Percentiles rank a stretch among this genome's conserved stretches.
These are phyloP conservation scores for Nasturtium officinale DNA, from an alignment of 345 rosid genomes.

Conservation along the genomic window DNA sequence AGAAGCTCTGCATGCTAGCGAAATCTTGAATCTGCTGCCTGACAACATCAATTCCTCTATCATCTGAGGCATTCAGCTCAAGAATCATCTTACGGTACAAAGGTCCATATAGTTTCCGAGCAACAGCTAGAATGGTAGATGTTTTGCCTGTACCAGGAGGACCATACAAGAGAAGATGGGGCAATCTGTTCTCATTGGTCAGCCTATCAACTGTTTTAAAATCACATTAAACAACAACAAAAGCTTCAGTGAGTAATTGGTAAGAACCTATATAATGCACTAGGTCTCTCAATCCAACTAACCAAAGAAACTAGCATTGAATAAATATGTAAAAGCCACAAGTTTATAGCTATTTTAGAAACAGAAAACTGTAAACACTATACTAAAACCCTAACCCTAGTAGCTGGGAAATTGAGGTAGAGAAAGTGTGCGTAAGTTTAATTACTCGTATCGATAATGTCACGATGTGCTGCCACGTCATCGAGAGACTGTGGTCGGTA, in stretches of 20 bases:
- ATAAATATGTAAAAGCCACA: neutral
- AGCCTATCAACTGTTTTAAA: conserved; percentile 75
- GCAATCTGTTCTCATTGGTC: conserved; percentile 90
- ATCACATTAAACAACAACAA: conserved; percentile 18
- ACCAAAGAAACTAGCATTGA: neutral
- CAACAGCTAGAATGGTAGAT: conserved; percentile 96
- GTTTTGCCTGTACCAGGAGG: conserved; percentile 99
- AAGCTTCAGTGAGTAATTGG: neutral
- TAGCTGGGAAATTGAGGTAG: neutral
- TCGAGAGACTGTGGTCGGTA: conserved; percentile 93
- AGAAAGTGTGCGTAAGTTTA: neutral
- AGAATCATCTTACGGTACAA: conserved; percentile 90
- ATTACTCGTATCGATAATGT: conserved; percentile 93
- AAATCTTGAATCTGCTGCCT: conserved; percentile 95
- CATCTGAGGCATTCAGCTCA: conserved; percentile 96
- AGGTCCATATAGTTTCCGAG: conserved; percentile 88
- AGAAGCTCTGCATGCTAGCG: conserved; percentile 97
- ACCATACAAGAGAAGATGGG: conserved; percentile 89
- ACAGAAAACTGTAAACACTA: neutral
- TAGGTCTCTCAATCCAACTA: conserved; percentile 12
- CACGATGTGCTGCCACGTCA: conserved; percentile 98
- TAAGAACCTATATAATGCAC: conserved; percentile 16
- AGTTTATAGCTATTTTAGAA: neutral
- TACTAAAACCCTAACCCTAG: conserved; percentile 38
- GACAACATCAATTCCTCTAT: conserved; percentile 93